Conservation (phyloP, 2,329 filamentous ascomycete genomes). For the Xylariaceae sp. region DNA sequence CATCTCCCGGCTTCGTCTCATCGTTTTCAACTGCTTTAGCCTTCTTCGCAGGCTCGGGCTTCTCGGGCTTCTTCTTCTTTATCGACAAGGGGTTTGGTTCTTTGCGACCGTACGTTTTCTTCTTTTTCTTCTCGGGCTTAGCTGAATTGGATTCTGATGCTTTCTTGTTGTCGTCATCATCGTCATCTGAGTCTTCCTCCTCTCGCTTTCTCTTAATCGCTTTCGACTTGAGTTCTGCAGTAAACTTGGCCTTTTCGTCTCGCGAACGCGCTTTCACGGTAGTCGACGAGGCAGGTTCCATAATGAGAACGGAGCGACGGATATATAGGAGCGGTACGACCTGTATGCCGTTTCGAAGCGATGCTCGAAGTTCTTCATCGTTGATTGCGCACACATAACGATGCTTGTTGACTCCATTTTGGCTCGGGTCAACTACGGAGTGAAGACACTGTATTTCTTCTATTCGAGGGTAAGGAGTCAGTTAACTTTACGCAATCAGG, state of each 20-base stretch:
- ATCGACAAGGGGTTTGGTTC: slow-evolving; percentile 66
- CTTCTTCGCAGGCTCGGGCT: slow-evolving; percentile 1
- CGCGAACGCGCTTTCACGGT: slow-evolving; percentile 58
- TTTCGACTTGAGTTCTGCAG: slow-evolving; percentile 57
- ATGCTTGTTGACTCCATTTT: slow-evolving; percentile 65
- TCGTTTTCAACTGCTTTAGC: slow-evolving; percentile 16
- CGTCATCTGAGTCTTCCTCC: slow-evolving; percentile 36
- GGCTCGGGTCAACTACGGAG: slow-evolving; percentile 74
- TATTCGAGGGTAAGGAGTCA: slow-evolving; percentile 4
- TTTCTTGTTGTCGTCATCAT: slow-evolving; percentile 29
- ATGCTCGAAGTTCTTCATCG: slow-evolving; percentile 56
- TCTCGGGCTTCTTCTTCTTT: slow-evolving; percentile 54
- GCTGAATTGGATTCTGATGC: slow-evolving; percentile 22
- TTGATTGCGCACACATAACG: slow-evolving; percentile 75
- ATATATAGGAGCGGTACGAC: slow-evolving; percentile 77
- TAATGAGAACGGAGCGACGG: slow-evolving; percentile 63
- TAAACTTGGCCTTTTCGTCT: slow-evolving; percentile 71
- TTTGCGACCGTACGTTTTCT: slow-evolving; percentile 56
- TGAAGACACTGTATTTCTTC: slow-evolving; percentile 64
- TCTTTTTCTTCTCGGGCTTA: slow-evolving; percentile 43
- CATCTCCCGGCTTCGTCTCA: slow-evolving; percentile 6
- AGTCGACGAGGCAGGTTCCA: slow-evolving; percentile 69
- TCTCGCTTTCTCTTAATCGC: slow-evolving; percentile 48
- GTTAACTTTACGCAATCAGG: neutral
- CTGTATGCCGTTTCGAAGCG: slow-evolving; percentile 56